A percentile compares a stretch with the other conserved stretches of the same genome.
These are phyloP conservation scores for Solanum dulcamara DNA, from an alignment of 257 asterid species.

Conservation along the genomic window DNA sequence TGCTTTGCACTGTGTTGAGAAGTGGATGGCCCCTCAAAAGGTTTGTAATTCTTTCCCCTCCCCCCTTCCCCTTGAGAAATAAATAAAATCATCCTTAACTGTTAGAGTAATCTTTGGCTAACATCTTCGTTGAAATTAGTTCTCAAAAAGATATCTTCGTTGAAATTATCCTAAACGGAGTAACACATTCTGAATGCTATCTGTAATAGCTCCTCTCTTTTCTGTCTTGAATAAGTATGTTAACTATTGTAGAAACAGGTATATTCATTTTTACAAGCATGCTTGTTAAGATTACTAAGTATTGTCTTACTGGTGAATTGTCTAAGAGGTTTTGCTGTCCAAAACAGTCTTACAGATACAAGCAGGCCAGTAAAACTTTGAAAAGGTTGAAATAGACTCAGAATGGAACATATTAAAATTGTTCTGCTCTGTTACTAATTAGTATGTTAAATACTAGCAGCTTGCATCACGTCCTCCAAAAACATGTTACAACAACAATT, in stretches of 20 bases:
- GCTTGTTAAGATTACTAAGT: not conserved
- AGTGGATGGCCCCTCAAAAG: conserved; percentile 87
- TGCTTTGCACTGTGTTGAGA: conserved; percentile 34
- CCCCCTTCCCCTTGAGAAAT: not conserved
- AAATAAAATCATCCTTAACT: not conserved
- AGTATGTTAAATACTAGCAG: not conserved
- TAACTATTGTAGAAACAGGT: not conserved
- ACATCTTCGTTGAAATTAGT: not conserved
- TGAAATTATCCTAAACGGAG: not conserved
- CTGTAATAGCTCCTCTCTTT: not conserved
- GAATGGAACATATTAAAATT: not conserved
- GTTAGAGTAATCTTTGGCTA: not conserved
- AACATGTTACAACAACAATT: not conserved
- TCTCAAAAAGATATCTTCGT: not conserved
- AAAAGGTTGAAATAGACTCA: not conserved
- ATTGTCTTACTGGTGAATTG: not conserved
- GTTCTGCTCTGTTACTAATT: not conserved
- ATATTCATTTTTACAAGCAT: not conserved
- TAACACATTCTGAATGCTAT: not conserved
- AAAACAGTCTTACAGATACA: not conserved
- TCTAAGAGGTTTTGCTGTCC: not conserved
- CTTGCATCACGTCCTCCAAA: not conserved
- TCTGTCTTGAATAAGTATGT: not conserved
- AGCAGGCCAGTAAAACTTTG: not conserved
- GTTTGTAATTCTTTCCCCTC: conserved; percentile 9